Conservation (phyloP, 2,329 filamentous ascomycete genomes). For the Verticillium alfalfae region DNA sequence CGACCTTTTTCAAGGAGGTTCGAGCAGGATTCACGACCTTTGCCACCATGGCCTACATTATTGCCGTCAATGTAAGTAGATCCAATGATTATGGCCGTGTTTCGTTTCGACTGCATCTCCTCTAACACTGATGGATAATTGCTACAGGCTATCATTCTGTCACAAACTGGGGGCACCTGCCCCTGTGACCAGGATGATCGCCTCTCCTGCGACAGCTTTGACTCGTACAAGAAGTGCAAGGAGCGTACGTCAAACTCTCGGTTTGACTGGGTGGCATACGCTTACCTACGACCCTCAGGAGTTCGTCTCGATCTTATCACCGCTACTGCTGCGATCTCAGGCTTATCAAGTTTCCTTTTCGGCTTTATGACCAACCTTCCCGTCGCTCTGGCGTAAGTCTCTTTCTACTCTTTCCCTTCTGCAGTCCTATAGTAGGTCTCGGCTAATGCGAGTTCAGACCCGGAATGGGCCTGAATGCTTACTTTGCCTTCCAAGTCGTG, state of each 20-base stretch:
- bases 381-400: slow-evolving; percentile 64
- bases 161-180: slow-evolving; percentile 73
- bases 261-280: background rate
- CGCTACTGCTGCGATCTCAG: slow-evolving; percentile 74
- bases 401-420: background rate
- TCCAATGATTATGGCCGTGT: background rate
- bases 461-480: slow-evolving; percentile 63
- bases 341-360: slow-evolving; percentile 70
- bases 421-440: background rate
- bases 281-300: slow-evolving; percentile 24
- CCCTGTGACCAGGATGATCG: slow-evolving; percentile 47
- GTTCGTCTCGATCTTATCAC: slow-evolving; percentile 76
- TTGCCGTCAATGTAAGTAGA: slow-evolving; percentile 58
- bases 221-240: slow-evolving; percentile 38
- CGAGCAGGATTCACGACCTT: slow-evolving; percentile 77
- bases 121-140: too few relatives aligned
- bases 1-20: slow-evolving; percentile 71
- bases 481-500: slow-evolving; percentile 63
- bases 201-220: slow-evolving; percentile 42
- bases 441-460: slow-evolving; percentile 37
- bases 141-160: slow-evolving; percentile 61
- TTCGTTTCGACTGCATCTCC: too few relatives aligned
- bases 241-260: slow-evolving; percentile 26
- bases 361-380: slow-evolving; percentile 79
- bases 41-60: slow-evolving; percentile 81